Conservation (phyloP, 768 basidiomycete species). For the Calocybe cyanea region DNA sequence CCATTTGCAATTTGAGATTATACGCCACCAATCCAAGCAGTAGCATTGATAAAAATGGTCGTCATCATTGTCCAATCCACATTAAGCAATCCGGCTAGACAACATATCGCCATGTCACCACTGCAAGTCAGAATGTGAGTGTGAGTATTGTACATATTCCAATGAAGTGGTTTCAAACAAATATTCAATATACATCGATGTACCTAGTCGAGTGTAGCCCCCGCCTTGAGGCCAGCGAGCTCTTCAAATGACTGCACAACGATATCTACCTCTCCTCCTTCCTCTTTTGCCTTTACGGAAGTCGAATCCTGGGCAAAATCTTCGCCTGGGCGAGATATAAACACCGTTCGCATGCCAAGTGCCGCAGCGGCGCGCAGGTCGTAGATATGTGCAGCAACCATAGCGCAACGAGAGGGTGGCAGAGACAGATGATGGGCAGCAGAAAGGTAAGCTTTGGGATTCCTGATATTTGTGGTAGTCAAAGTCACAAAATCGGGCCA, state of each 20-base stretch:
- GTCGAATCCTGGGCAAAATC: conserved; percentile 5
- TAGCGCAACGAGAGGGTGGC: conserved; percentile 46
- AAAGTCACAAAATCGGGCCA: not conserved
- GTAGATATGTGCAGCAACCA: conserved; percentile 62
- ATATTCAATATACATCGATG: no score
- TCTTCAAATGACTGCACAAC: conserved; percentile 50
- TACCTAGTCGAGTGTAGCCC: no score
- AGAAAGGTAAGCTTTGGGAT: conserved; percentile 47
- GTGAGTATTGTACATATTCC: no score
- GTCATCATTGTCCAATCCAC: no score
- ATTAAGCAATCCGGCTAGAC: no score
- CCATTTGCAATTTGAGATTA: no score
- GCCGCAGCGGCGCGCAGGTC: conserved; percentile 53
- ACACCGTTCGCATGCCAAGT: conserved; percentile 56
- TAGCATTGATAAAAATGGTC: no score
- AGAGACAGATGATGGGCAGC: conserved; percentile 47
- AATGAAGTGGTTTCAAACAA: no score
- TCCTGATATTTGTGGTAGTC: conserved; percentile 26
- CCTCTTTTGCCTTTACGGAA: conserved; percentile 37
- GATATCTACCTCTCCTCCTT: conserved; percentile 59
- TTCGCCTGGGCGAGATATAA: conserved; percentile 48
- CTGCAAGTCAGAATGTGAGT: no score
- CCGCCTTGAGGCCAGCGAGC: conserved; percentile 26
- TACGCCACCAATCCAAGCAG: no score
- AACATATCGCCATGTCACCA: no score